Base-by-base conservation (phyloP, 495 filamentous ascomycete genomes). In the Aspergillus carlsbadensis region DNA sequence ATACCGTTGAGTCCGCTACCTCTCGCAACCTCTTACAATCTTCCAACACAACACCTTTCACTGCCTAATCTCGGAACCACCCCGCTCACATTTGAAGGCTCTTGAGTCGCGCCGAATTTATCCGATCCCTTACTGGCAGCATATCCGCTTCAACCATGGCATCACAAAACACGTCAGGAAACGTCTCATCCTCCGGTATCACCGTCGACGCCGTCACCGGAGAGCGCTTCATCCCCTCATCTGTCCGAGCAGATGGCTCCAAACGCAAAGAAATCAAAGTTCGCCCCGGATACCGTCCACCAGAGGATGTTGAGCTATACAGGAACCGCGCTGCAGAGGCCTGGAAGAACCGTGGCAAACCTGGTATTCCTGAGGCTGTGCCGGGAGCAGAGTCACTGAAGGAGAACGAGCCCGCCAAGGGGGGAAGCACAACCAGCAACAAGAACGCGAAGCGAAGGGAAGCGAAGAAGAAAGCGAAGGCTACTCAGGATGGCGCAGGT, bases 401-500 rank as follows among this genome's bases (percentile, higher is more conserved):
- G 57, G 67, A 82, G 45, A 82, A 84, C 46, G 70, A 81, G 41
- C 62, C 61, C 15, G 51, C 69, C 5, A 75, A 60, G 33, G 73
- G 81, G 2, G 74, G 76, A 39, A 69, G 72, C 15, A 60, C 81
- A 2, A 72, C 83, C 4, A 85, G 80, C 72, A 91, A 87, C 64
- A 98, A 98, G 69, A 98, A 96, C 69, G 90, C 92, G n/a, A 97
- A 96, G 72, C 80, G 92, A 47, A 83, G 88, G 57, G 93, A 96
- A 64, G 91, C 92, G 5, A 85, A 89, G 60, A 96, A 90, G 73
- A 92, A 88, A 74, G 91, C 90, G 15, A 94, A 92, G 65, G 82
- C 82, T 56, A 60, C 65, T 17, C 75, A 76, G 44, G 74, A 74
- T 4, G 52, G 52, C 8, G 64, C 69, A 15, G 68, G 67, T 44